A percentile compares a stretch with the other conserved stretches of the same genome.
phyloP scores from a whole-genome alignment of 768 basidiomycete genomes.

The Amanita exitialis region DNA sequence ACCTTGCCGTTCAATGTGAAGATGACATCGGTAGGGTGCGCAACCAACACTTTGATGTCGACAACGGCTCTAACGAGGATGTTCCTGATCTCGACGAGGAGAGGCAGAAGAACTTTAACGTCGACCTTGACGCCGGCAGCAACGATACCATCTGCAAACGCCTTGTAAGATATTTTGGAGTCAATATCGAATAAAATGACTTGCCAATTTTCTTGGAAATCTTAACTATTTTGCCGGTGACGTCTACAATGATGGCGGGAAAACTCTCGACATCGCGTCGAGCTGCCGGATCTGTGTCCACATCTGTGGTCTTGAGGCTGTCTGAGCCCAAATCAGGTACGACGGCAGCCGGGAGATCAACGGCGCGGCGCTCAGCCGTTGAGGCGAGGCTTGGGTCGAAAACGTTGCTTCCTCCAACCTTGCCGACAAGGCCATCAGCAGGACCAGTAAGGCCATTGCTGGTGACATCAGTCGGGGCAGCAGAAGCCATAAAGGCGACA shows the following conservation, averaged over 20 bases:
- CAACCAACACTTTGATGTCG: neutral
- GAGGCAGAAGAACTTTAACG: neutral
- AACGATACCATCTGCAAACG: neutral
- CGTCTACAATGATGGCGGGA: neutral
- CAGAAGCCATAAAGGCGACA: neutral
- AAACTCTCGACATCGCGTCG: neutral
- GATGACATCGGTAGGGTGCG: neutral
- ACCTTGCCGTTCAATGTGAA: neutral
- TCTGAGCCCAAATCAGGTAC: too few species aligned
- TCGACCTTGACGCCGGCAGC: neutral
- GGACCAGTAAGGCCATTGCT: neutral
- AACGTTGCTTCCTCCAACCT: neutral
- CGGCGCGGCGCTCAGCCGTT: too few species aligned
- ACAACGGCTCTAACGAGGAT: neutral
- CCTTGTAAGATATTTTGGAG: too few species aligned
- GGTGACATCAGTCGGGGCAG: neutral
- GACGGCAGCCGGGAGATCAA: too few species aligned
- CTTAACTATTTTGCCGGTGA: neutral
- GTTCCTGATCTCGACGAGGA: neutral
- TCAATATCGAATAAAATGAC: neutral
- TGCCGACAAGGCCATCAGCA: neutral
- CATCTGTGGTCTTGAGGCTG: too few species aligned
- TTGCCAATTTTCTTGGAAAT: neutral
- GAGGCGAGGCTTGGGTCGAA: neutral
- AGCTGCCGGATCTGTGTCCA: too few species aligned